Base-by-base conservation (phyloP, 2,329 filamentous ascomycete genomes). In the Ophidiomyces ophidiicola region DNA sequence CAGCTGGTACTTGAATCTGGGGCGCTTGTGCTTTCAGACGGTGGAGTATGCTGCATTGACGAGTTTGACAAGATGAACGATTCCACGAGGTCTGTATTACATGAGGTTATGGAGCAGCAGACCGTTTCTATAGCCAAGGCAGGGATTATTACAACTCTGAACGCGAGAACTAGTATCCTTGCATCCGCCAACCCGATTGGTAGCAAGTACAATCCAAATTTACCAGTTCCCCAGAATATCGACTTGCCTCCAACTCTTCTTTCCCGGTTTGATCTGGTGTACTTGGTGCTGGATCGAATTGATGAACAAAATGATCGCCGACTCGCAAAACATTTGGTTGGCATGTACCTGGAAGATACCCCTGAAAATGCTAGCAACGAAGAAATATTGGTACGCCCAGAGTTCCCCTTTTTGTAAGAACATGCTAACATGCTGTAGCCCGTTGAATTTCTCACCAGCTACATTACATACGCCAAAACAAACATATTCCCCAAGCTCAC, bases 141-240 rank as follows among this genome's bases (percentile, higher is more conserved):
- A 2, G 80, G 80, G 44, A 83, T 84, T 56, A 84, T 83, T 53
- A 83, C 80, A 1, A 98, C 90, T 0, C 69, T 98, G 44, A 98
- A 98, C 56, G 90, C 90, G 18, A 74, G 90, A 55, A 96, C 90
- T 1, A 92, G 83, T 47, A 94, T 98, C 54, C 75, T 98, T 20
- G 90, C 90, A 11, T 96, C 88, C 7, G 90, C 90, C 60, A 98
- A 98, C 57, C 90, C 90, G 1, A 96, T 98, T 49, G 90, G 90
- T 52, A 94, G 85, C 64, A 87, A 92, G 57, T 98, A 98, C 67
- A 96, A 98, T 61, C 82, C 85, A 2, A 88, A 94, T 53, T 67
- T 98, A 17, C 87, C 90, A 0, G 90, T 98, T 10, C 90, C 90
- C 2, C 87, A 96, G 54, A 98, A 98, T 61, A 98, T 98, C 52